Base-by-base conservation (phyloP, 495 filamentous ascomycete genomes). In the Annulohypoxylon bovei region DNA sequence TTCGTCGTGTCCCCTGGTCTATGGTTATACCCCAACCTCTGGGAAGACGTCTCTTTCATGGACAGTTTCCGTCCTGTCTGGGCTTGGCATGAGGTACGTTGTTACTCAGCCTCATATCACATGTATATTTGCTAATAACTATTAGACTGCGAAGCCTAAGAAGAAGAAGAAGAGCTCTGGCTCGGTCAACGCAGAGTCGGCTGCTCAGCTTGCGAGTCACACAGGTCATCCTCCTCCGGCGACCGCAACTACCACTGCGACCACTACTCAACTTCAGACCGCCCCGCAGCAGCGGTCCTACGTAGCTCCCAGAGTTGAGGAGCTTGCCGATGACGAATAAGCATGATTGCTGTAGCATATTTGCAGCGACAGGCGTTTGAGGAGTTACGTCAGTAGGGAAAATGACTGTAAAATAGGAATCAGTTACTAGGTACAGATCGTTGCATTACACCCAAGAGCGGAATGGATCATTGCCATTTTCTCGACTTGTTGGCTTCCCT, bases 1-100 rank as follows among this genome's bases (percentile, higher is more conserved):
- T 95, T 98, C 75, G 84, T 87, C 6, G 86, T 88, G 8, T 85
- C 93, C 12, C 95, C 95, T 1, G 96, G 96, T 68, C 84, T 99
- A 28, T 99, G 96, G 96, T 85, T 99, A 47, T 99, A 93, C 84
- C 96, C 96, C 47, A 99, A 99, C 76, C 79, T 99, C 20, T 99
- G 98, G 81, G 96, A 98, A 80, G 96, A 99, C 77, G 96, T 99
- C 46, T 95, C 95, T 6, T 98, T 99, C 80, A 91, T 98, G 75
- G 96, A 99, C 67, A 96, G 92, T 80, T 99, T 99, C 85, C 91
- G 91, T 81, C 96, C 96, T 25, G 78, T 95, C 33, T 98, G 96
- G 95, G 96, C 92, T 54, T 99, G 96, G 96, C 95, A 98, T 79
- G 93, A 98, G 90, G 95, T 97, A 79, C 72, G 85, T 78, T 50